Evolutionary conservation across 2,329 filamentous ascomycete species (phyloP).

Genomic region (Ophiostoma pallidulum): DNA sequence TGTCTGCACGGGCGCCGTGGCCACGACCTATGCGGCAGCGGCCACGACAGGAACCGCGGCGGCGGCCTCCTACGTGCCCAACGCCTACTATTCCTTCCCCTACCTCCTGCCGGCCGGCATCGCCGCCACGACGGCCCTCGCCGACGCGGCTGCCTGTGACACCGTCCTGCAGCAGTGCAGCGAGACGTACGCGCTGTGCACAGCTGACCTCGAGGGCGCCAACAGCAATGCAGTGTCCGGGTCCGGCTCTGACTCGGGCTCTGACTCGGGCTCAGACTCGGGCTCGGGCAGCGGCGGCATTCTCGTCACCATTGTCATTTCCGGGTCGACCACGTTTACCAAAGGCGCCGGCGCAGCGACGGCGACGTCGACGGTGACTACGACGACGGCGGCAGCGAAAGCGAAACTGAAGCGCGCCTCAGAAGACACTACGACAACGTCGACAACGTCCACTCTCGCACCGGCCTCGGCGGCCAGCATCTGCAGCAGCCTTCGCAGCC

Average conservation of each 20-base stretch:
- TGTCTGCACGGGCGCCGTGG: constrained; percentile 48
- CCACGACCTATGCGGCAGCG: constrained; percentile 28
- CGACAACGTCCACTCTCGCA: constrained; percentile 5
- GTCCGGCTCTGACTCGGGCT: too few species aligned
- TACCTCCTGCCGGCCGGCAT: constrained; percentile 31
- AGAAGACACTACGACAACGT: constrained; percentile 13
- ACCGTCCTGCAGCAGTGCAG: constrained; percentile 43
- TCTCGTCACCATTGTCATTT: constrained; percentile 1
- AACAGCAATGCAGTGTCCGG: constrained; percentile 11
- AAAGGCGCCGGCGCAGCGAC: constrained; percentile 25
- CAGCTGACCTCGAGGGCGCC: constrained; percentile 36
- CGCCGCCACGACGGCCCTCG: constrained; percentile 33
- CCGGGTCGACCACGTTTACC: constrained; percentile 6
- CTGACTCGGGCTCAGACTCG: constrained; percentile 7
- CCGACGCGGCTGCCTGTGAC: constrained; percentile 41
- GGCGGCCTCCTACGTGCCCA: constrained; percentile 43
- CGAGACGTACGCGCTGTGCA: constrained; percentile 44
- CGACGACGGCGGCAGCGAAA: constrained; percentile 38
- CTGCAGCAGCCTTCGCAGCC: constrained; percentile 18
- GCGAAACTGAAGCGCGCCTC: too few species aligned
- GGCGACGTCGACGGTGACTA: too few species aligned
- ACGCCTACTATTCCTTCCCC: constrained; percentile 52
- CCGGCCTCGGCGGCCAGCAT: constrained; percentile 10
- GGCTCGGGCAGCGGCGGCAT: constrained; percentile 14
- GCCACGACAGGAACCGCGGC: constrained; percentile 27